Percentiles rank a stretch among this genome's conserved stretches.
These are phyloP conservation scores for Leavenworthia alabamica DNA, from an alignment of 345 rosid genomes.

Conservation along the genomic window DNA sequence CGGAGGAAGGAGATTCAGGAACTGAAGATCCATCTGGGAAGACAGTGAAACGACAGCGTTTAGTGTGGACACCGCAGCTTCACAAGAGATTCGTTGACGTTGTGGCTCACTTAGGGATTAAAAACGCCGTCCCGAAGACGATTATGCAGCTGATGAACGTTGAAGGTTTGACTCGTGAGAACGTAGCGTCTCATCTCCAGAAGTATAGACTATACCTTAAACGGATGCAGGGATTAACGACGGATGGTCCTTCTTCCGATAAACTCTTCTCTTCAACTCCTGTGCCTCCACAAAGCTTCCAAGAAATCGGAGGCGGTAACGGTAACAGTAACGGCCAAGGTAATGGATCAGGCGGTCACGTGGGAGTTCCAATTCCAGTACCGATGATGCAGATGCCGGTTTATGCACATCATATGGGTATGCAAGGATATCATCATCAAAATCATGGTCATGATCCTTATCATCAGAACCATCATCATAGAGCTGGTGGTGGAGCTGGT, in stretches of 20 bases:
- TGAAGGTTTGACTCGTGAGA: slow-evolving; percentile 85
- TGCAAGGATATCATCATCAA: slow-evolving; percentile 44
- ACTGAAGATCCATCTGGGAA: slow-evolving; percentile 59
- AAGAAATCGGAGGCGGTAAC: slow-evolving; percentile 32
- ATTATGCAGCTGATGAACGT: slow-evolving; percentile 99
- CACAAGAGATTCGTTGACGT: slow-evolving; percentile 97
- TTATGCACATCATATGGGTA: slow-evolving; percentile 56
- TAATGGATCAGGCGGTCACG: slow-evolving; percentile 32
- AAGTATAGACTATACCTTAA: slow-evolving; percentile 85
- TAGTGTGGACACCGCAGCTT: slow-evolving; percentile 97
- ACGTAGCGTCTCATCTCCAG: slow-evolving; percentile 92
- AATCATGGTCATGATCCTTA: slow-evolving; percentile 21
- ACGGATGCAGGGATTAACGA: slow-evolving; percentile 75
- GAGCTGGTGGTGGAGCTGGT: slow-evolving; percentile 37
- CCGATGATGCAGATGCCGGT: slow-evolving; percentile 56
- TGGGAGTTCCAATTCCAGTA: slow-evolving; percentile 40
- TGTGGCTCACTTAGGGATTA: slow-evolving; percentile 75
- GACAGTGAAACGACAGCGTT: slow-evolving; percentile 63
- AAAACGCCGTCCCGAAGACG: slow-evolving; percentile 95
- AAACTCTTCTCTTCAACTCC: slow-evolving; percentile 74
- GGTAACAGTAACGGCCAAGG: slow-evolving; percentile 17
- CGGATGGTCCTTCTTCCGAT: slow-evolving; percentile 60
- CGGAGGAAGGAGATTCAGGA: slow-evolving; percentile 81
- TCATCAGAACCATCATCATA: slow-evolving; percentile 17
- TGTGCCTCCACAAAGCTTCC: slow-evolving; percentile 61